Conservation (phyloP, 139 green algal genomes). For the Haematococcus sp. region DNA sequence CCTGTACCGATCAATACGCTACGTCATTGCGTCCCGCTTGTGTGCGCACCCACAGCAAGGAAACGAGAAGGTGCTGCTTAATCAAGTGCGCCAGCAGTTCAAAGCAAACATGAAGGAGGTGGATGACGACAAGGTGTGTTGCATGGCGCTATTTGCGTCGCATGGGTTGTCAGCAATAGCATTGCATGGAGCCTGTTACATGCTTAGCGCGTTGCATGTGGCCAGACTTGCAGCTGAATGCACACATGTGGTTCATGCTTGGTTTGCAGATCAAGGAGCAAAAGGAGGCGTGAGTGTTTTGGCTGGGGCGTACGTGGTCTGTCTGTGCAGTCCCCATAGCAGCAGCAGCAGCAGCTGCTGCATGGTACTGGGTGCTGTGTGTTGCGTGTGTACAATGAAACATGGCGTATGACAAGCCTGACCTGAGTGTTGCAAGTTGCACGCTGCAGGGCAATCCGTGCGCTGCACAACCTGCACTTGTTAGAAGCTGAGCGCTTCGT, state of each 20-base stretch:
- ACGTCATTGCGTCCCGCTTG: background rate
- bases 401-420: background rate
- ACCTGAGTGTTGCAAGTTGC: background rate
- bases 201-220: too few relatives aligned
- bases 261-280: conserved; percentile 45
- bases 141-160: background rate
- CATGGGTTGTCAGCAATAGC: too few relatives aligned
- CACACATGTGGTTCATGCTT: background rate
- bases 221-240: background rate
- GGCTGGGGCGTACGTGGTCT: background rate
- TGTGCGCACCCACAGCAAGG: conserved; percentile 37
- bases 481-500: conserved; percentile 52
- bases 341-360: too few relatives aligned
- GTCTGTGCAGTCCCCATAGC: too few relatives aligned
- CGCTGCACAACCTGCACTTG: conserved; percentile 52
- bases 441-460: conserved; percentile 46
- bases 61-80: conserved; percentile 35
- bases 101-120: conserved; percentile 50
- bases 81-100: conserved; percentile 46
- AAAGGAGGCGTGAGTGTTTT: conserved; percentile 43
- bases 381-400: background rate
- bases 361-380: background rate
- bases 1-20: background rate
- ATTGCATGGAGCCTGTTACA: background rate
- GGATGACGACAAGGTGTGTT: conserved; percentile 43